Evolutionary conservation across 768 basidiomycete species (phyloP).

Genomic region (Termitomyces sp.): DNA sequence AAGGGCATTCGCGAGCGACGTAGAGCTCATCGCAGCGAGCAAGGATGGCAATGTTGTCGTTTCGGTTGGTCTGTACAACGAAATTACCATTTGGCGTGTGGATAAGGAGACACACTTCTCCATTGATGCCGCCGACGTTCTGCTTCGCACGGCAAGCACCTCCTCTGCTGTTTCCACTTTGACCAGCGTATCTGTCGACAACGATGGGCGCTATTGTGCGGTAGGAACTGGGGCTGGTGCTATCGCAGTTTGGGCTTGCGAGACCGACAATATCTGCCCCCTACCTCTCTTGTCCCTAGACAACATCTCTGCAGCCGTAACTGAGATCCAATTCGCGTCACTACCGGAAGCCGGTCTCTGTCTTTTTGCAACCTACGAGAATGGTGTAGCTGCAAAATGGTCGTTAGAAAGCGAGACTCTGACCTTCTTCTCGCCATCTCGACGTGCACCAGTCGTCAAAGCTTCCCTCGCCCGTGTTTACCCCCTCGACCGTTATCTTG

Average conservation of each 20-base stretch:
- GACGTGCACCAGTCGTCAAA: slow-evolving; percentile 42
- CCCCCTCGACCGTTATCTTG: slow-evolving; percentile 45
- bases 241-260: slow-evolving; percentile 63
- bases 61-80: slow-evolving; percentile 77
- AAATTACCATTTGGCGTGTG: slow-evolving; percentile 68
- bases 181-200: slow-evolving; percentile 63
- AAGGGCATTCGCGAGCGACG: slow-evolving; percentile 79
- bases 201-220: slow-evolving; percentile 59
- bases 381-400: slow-evolving; percentile 60
- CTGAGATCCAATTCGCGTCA: slow-evolving; percentile 48
- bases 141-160: slow-evolving; percentile 49
- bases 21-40: slow-evolving; percentile 77
- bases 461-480: slow-evolving; percentile 48
- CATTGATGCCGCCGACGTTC: slow-evolving; percentile 52
- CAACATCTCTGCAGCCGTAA: slow-evolving; percentile 47
- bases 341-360: slow-evolving; percentile 19
- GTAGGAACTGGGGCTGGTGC: slow-evolving; percentile 70
- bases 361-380: slow-evolving; percentile 56
- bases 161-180: slow-evolving; percentile 49
- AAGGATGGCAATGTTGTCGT: slow-evolving; percentile 63
- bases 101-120: slow-evolving; percentile 37
- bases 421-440: slow-evolving; percentile 43
- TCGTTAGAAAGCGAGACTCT: slow-evolving; percentile 33
- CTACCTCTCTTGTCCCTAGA: slow-evolving; percentile 42
- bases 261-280: slow-evolving; percentile 33